Evolutionary conservation across 192 early-diverging fungal genomes (phyloP), one percentile per base, ranked within the genome.

Genomic region (Kickxella alabastrina): DNA sequence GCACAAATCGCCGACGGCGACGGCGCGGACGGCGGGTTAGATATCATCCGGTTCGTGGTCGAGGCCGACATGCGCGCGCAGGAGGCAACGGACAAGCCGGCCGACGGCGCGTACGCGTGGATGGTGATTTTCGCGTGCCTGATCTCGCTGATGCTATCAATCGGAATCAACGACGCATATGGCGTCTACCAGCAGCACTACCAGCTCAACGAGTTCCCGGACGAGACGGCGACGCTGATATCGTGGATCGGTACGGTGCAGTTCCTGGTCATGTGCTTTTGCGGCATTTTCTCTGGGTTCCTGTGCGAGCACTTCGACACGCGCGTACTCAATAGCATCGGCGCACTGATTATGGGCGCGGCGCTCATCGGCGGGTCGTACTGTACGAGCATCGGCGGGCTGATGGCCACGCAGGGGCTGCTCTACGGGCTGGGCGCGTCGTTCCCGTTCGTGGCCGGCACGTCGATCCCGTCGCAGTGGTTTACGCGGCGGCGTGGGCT

Each of bases 121-220:
- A 48, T 57, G 43, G 75, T 77, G 10, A 57, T 70, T 9, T 48
- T 57, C 37, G 68, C 75, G 13, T 69, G 68, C 40, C 54, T 71
- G 14, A 34, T 77, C 19, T 69, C 68, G 43, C 55, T 77, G 2
- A 71, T 77, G 68, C 47, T 77, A 10, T 71, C 75, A 3, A 71
- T 77, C n/a, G 75, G 75, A 6, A 67, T 71, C 44, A 77, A 71
- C 48, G 68, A 77, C 29, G 62, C 75, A 4, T 77, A 71, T 32
- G 76, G 76, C 8, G 76, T 78, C 19, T 78, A 65, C 35, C 76
- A 78, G 34, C 69, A 68, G 25, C 65, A 73, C 43, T 78, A 78
- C 48, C 68, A 68, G 43, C 58, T 69, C 29, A 60, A 54, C 18
- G 70, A 69, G 46, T 78, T 78, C 19, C 65, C 65, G 10, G 27